phyloP scores from a whole-genome alignment of 768 basidiomycete species.

The Mrakia hoshinonis region DNA sequence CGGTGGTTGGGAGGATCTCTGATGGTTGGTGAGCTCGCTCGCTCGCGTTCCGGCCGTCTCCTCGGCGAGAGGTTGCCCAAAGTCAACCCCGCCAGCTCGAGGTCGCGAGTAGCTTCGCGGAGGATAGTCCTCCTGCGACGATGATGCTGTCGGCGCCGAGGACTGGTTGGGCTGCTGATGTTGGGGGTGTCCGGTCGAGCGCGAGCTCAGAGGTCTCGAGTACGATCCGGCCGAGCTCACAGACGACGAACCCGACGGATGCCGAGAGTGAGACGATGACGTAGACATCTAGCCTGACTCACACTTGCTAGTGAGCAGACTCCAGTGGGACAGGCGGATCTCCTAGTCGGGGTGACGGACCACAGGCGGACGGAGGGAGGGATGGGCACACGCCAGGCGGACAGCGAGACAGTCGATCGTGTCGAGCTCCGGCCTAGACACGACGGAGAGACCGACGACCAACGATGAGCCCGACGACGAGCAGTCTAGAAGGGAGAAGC shows the following conservation, averaged over 20 bases:
- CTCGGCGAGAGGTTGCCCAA: conserved; percentile 8
- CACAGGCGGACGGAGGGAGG: too few relatives aligned
- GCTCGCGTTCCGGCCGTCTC: neutral
- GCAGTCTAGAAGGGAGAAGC: too few relatives aligned
- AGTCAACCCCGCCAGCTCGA: conserved; percentile 17
- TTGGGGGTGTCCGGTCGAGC: neutral
- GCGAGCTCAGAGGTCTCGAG: neutral
- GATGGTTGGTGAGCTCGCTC: neutral
- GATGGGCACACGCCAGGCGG: too few relatives aligned
- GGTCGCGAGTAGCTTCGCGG: neutral
- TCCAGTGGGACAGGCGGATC: too few relatives aligned
- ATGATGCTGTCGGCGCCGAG: neutral
- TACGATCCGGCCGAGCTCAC: neutral
- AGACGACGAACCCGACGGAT: neutral
- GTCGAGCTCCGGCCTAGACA: too few relatives aligned
- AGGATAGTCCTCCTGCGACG: neutral
- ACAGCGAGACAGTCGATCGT: too few relatives aligned
- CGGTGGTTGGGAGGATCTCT: neutral
- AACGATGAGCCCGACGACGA: too few relatives aligned
- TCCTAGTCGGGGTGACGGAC: too few relatives aligned
- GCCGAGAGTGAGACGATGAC: neutral
- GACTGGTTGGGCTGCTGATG: neutral
- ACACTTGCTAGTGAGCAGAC: too few relatives aligned
- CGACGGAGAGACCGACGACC: too few relatives aligned
- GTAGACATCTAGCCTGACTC: neutral